phyloP scores from a whole-genome alignment of 352 stramenopile species.

The Pythium dissimile region DNA sequence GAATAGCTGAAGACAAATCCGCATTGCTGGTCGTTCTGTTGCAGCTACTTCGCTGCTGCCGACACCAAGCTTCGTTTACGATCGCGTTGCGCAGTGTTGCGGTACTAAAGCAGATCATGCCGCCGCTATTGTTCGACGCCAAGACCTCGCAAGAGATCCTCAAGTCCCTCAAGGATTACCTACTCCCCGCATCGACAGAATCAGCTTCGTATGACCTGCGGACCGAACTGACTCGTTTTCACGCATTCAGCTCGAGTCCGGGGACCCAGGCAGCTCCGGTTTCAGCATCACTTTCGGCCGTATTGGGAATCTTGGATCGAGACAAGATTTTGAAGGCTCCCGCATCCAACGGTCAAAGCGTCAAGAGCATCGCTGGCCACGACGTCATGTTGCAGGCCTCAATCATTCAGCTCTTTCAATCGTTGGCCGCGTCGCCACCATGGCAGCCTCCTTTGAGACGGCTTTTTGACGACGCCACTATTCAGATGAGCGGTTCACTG shows the following conservation, averaged over 20 bases:
- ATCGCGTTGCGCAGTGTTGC: background rate
- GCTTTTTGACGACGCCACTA: background rate
- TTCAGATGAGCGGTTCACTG: background rate
- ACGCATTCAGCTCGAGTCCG: background rate
- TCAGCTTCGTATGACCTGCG: background rate
- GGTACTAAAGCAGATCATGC: background rate
- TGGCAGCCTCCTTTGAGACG: background rate
- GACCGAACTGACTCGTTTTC: background rate
- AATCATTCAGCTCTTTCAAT: constrained; percentile 1
- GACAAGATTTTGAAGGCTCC: background rate
- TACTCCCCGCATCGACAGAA: background rate
- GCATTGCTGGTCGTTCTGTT: too few relatives aligned
- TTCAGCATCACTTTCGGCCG: background rate
- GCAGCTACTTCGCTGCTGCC: too few relatives aligned
- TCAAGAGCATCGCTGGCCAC: background rate
- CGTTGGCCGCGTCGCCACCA: background rate
- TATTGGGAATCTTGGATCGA: background rate
- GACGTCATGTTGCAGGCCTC: background rate
- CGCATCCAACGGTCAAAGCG: too few relatives aligned
- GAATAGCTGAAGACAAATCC: too few relatives aligned
- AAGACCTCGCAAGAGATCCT: background rate
- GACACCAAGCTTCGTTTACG: too few relatives aligned
- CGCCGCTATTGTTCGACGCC: background rate
- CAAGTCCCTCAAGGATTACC: background rate
- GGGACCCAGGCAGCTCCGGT: background rate